A percentile compares a stretch with the other conserved stretches of the same genome.
Conservation (phyloP, 2,329 filamentous ascomycete genomes). For the Arthrobotrys pseudoclavata region DNA sequence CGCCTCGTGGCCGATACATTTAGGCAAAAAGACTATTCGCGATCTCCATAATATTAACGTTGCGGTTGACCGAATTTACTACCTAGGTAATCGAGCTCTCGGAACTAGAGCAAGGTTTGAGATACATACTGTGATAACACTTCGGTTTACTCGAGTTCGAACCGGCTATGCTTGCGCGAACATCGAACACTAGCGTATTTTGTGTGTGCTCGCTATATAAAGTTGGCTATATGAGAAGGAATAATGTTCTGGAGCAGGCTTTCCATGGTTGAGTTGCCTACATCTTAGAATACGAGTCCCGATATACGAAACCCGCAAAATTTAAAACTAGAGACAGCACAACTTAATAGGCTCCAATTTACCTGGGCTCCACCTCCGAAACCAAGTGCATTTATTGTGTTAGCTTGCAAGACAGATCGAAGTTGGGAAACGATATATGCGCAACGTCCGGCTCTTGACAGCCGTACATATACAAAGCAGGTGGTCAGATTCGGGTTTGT, state of each 20-base stretch:
- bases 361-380: neutral
- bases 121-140: neutral
- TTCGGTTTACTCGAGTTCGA: neutral
- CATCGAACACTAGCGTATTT: neutral
- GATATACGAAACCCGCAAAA: neutral
- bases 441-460: neutral
- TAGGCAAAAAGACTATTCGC: constrained; percentile 45
- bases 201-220: neutral
- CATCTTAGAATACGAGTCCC: neutral
- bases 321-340: neutral
- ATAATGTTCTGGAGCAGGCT: constrained; percentile 12
- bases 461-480: neutral
- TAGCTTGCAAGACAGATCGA: neutral
- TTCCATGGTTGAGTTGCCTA: constrained; percentile 21
- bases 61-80: constrained; percentile 3
- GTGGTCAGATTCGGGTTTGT: neutral
- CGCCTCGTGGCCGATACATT: constrained; percentile 39
- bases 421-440: neutral
- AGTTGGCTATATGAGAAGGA: neutral
- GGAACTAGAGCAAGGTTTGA: neutral
- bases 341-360: constrained; percentile 1
- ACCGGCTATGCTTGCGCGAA: neutral
- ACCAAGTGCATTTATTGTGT: neutral
- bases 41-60: constrained; percentile 11
- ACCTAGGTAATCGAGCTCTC: neutral